These are phyloP conservation scores for Cadophora gregata DNA, from an alignment of 2,329 filamentous ascomycete genomes.

Conservation along the genomic window DNA sequence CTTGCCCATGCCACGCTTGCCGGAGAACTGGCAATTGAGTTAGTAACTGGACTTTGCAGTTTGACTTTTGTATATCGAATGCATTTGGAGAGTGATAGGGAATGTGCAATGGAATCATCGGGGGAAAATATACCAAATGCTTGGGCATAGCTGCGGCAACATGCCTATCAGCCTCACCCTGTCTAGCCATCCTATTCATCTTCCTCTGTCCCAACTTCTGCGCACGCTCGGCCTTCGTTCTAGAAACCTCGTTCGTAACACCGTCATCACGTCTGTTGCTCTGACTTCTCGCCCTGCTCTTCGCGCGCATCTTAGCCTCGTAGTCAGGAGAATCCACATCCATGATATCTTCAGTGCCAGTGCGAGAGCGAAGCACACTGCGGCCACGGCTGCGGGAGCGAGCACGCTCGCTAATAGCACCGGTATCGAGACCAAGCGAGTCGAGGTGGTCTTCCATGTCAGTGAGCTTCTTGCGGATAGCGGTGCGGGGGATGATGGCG, in stretches of 20 bases:
- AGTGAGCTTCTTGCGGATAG: conserved; percentile 80
- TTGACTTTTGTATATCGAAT: neutral
- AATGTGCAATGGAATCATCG: neutral
- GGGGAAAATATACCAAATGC: conserved; percentile 75
- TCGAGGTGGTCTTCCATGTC: conserved; percentile 88
- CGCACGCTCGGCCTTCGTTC: conserved; percentile 83
- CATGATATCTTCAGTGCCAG: conserved; percentile 74
- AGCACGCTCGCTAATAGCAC: conserved; percentile 74
- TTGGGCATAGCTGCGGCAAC: conserved; percentile 80
- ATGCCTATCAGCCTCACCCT: conserved; percentile 96
- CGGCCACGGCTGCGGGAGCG: conserved; percentile 76
- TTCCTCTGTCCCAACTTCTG: conserved; percentile 93
- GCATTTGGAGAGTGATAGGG: neutral
- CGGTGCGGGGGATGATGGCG: conserved; percentile 86
- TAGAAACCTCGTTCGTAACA: conserved; percentile 69
- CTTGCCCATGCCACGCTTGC: conserved; percentile 95
- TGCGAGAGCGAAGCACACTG: conserved; percentile 66
- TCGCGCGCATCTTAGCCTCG: conserved; percentile 68
- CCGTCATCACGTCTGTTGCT: conserved; percentile 79
- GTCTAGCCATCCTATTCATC: conserved; percentile 97
- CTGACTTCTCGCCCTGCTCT: conserved; percentile 72
- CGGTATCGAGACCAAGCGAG: conserved; percentile 83
- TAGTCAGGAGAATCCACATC: conserved; percentile 66
- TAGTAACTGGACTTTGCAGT: conserved; percentile 19
- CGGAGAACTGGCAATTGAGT: conserved; percentile 68